Conservation (phyloP, 129 eudicot genomes). For the Chrysanthemum lavandulifolium region DNA sequence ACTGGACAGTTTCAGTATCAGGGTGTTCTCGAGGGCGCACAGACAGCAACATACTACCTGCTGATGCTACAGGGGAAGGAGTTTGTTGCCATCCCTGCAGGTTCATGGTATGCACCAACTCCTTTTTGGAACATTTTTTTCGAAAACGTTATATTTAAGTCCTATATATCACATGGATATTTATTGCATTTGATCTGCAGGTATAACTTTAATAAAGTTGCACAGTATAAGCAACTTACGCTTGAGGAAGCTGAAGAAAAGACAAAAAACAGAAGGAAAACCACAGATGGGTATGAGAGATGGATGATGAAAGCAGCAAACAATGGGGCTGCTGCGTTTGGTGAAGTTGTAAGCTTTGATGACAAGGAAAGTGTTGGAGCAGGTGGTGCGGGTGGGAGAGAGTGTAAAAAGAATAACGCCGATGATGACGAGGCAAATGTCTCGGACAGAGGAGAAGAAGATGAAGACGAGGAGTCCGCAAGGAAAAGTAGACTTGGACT, state of each 20-base stretch:
- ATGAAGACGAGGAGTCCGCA: conserved; percentile 88
- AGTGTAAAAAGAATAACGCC: conserved; percentile 58
- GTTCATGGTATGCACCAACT: conserved; percentile 63
- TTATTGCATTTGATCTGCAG: conserved; percentile 34
- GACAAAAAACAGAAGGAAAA: conserved; percentile 88
- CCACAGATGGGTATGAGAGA: conserved; percentile 85
- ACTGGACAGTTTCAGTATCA: conserved; percentile 80
- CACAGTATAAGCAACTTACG: conserved; percentile 53
- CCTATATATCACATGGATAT: too few relatives aligned
- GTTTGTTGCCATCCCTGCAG: conserved; percentile 97
- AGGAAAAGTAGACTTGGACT: conserved; percentile 75
- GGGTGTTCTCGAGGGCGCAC: conserved; percentile 93
- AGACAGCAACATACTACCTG: conserved; percentile 83
- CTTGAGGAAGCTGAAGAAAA: conserved; percentile 66
- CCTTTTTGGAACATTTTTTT: neutral
- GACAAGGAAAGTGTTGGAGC: conserved; percentile 58
- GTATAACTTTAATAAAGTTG: conserved; percentile 94
- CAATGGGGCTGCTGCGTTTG: conserved; percentile 88
- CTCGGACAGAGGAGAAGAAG: conserved; percentile 87
- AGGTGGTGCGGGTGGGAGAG: conserved; percentile 49
- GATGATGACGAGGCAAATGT: conserved; percentile 75
- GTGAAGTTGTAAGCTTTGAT: conserved; percentile 67
- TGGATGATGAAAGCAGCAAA: conserved; percentile 99
- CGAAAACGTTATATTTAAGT: too few relatives aligned
- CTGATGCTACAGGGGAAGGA: conserved; percentile 92